Base-by-base conservation (phyloP, 345 rosid species). In the Cardiospermum halicacabum region DNA sequence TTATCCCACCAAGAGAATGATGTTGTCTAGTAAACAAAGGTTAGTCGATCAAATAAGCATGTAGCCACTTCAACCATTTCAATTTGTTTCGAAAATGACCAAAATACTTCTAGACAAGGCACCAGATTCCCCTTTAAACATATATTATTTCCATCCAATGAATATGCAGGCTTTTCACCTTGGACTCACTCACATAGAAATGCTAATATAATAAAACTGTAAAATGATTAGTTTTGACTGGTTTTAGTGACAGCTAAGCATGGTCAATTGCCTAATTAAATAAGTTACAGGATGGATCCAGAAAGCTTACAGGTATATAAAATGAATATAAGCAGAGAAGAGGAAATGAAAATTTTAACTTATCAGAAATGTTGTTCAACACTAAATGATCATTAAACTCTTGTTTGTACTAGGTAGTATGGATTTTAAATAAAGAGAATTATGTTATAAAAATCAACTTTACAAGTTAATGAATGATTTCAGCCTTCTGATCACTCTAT, bases 181-280 rank as follows among this genome's bases (percentile, higher is more conserved):
- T 42, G 58, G 47, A 64, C 10, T 16, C 32, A 37, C 9, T 7
- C 12, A 43, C 39, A 8, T 2, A 49, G 10, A 50, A 39, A 57
- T 19, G 25, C 19, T n/a, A n/a, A n/a, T n/a, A n/a, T n/a, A n/a
- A 13, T 11, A 36, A 26, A 30, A 53, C 50, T 57, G 60, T 56
- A 70, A 62, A 70, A 36, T 40, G 58, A 26, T 39, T 15, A 10
- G 27, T n/a, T 0, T 69, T 26, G 60, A 72, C 60, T 53, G 64
- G 18, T 24, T 42, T 3, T 7, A 55, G 34, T 24, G 22, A 70
- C 71, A 66, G 68, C 78, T 49, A 65, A 74, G 74, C 78, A 65
- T 61, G 60, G 60, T 65, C 58, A 43, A 25, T 43, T 55, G 42
- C 12, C 19, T 55, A 40, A 69, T 54, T 47, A 58, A 53, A 54